Percentiles rank a stretch among this genome's conserved stretches.
These are phyloP conservation scores for Sphaceloma murrayae DNA, from an alignment of 2,329 filamentous ascomycete species.

Conservation along the genomic window DNA sequence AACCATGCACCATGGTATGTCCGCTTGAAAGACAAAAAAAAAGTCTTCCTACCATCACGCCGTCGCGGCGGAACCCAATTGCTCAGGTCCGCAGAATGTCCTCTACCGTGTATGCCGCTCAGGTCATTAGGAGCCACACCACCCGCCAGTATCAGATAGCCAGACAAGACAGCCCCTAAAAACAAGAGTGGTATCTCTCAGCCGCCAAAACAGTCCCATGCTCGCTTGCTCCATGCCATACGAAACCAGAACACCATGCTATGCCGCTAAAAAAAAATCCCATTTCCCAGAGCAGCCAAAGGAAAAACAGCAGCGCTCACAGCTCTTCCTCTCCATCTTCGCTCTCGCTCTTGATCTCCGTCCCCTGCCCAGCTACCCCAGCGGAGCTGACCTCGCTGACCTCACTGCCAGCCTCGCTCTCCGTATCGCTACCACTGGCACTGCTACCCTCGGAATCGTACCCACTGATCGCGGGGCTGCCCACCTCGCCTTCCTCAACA, in stretches of 20 bases:
- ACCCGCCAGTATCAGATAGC: neutral
- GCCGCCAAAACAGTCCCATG: neutral
- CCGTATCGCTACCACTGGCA: constrained; percentile 15
- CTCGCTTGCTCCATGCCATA: constrained; percentile 2
- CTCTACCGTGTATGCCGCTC: neutral
- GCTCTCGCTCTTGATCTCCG: neutral
- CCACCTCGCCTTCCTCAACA: constrained; percentile 28
- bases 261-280: constrained; percentile 7
- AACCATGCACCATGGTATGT: neutral
- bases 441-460: constrained; percentile 12
- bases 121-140: constrained; percentile 6
- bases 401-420: constrained; percentile 19
- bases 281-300: too few species aligned
- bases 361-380: neutral
- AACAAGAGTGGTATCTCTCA: constrained; percentile 10
- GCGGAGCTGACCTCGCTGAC: constrained; percentile 10
- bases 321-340: neutral
- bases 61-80: neutral
- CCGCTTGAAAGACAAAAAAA: neutral
- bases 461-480: neutral
- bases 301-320: neutral
- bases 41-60: neutral
- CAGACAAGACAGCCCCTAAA: constrained; percentile 4
- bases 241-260: constrained; percentile 7
- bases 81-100: neutral